These are phyloP conservation scores for Rickenella mellea DNA, from an alignment of 768 basidiomycete genomes.

Conservation along the genomic window DNA sequence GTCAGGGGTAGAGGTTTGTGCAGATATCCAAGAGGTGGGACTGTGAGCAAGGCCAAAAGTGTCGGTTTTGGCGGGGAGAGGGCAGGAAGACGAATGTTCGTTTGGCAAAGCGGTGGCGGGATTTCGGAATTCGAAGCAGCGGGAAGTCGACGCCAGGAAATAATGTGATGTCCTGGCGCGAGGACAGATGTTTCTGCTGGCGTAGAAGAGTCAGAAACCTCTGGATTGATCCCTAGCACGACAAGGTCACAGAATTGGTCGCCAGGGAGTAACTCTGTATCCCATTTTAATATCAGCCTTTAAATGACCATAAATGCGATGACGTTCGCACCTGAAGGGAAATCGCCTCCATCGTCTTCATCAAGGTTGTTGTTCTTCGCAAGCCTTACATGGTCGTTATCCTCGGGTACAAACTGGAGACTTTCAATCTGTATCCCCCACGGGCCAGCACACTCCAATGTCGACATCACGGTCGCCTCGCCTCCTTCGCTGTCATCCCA, in stretches of 20 bases:
- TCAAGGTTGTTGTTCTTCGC: slow-evolving; percentile 45
- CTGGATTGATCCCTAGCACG: slow-evolving; percentile 16
- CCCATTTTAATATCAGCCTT: not conserved
- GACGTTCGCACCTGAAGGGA: slow-evolving; percentile 1
- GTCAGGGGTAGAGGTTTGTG: slow-evolving; percentile 51
- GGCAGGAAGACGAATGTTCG: slow-evolving; percentile 46
- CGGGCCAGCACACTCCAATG: slow-evolving; percentile 44
- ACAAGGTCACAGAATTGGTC: too few relatives aligned
- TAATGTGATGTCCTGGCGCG: not conserved
- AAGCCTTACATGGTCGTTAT: slow-evolving; percentile 35
- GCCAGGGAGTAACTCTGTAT: too few relatives aligned
- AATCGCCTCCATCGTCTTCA: slow-evolving; percentile 31
- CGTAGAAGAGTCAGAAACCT: not conserved
- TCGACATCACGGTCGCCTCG: slow-evolving; percentile 47
- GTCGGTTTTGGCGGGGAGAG: slow-evolving; percentile 52
- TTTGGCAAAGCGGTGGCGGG: slow-evolving; percentile 27
- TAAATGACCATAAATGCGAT: slow-evolving; percentile 31
- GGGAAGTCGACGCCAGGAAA: not conserved
- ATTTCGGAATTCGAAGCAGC: slow-evolving; percentile 1
- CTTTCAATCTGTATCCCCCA: slow-evolving; percentile 20
- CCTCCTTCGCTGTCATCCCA: slow-evolving; percentile 44
- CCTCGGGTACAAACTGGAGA: slow-evolving; percentile 18
- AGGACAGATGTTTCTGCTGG: not conserved
- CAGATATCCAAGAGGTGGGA: slow-evolving; percentile 53
- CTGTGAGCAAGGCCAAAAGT: slow-evolving; percentile 54